These are phyloP conservation scores for Pyrenula aspistea DNA, from an alignment of 495 filamentous ascomycete genomes.

Conservation along the genomic window DNA sequence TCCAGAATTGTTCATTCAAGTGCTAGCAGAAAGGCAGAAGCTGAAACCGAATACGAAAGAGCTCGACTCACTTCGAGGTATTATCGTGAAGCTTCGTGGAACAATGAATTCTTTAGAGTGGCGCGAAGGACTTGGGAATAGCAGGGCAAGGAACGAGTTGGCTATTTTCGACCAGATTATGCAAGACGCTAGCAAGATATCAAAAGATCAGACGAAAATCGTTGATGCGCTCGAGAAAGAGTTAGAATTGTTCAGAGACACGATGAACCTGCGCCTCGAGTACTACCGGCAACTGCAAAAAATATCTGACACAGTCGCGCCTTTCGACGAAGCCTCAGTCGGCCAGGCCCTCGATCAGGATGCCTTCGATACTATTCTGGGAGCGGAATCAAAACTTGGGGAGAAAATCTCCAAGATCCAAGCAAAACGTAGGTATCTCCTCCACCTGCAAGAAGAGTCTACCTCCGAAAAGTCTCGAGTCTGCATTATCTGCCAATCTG, in stretches of 20 bases:
- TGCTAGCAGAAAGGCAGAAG: constrained; percentile 42
- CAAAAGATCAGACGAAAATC: constrained; percentile 53
- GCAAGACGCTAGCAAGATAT: constrained; percentile 44
- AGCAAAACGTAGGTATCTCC: constrained; percentile 61
- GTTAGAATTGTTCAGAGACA: constrained; percentile 58
- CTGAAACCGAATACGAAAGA: constrained; percentile 41
- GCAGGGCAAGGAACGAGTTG: constrained; percentile 53
- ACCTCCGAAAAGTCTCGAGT: constrained; percentile 44
- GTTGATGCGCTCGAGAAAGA: constrained; percentile 51
- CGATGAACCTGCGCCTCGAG: constrained; percentile 72
- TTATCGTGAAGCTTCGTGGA: constrained; percentile 56
- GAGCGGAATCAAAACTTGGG: constrained; percentile 35
- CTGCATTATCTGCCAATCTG: constrained; percentile 69
- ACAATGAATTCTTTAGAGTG: constrained; percentile 49
- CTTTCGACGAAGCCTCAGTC: constrained; percentile 48
- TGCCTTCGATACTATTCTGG: constrained; percentile 21
- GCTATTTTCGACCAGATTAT: constrained; percentile 44
- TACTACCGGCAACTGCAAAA: constrained; percentile 83
- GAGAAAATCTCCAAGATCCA: constrained; percentile 46
- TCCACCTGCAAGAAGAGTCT: constrained; percentile 46
- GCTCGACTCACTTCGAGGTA: constrained; percentile 52
- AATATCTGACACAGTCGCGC: constrained; percentile 74
- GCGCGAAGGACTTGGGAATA: constrained; percentile 44
- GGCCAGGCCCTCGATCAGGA: constrained; percentile 27
- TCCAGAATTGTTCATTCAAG: constrained; percentile 52